Base-by-base conservation (phyloP, 495 filamentous ascomycete genomes). In the Geopyxis carbonaria region DNA sequence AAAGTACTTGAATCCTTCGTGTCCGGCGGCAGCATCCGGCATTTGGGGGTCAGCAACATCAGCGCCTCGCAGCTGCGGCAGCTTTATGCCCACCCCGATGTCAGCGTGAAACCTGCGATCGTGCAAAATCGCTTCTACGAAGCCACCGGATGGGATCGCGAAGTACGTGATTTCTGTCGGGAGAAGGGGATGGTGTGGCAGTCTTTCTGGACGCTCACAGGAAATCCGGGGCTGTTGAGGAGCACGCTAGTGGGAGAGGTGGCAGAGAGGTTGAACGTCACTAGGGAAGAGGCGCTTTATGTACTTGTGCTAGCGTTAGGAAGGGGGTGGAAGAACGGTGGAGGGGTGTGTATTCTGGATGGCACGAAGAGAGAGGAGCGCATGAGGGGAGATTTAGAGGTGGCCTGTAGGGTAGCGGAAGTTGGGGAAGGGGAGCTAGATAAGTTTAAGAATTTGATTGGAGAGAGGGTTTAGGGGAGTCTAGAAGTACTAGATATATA, bases 161-260 rank as follows among this genome's bases (percentile, higher is more conserved):
- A 62, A 2, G 45, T 85, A 5, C 67, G 80, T 7, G 51, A 52
- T 0, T 86, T 74, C 53, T 83, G 77, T 49, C 57, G 61, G 10
- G 64, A 69, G 23, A 57, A 67, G 5, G 61, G 60, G 18, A 72
- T 80, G 25, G 51, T 65, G 11, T 87, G 83, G 50, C 78, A 87
- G 54, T 66, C 70, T 15, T 87, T 84, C 59, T 84, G 80, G 80
- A 84, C 77, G 1, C 51, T 89, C 53, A 79, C 72, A 0, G 82
- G 69, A 0, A 87, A 89, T 45, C 69, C 64, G 7, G 56, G 65
- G 11, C 60, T 85, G 31, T 40, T 75, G 21, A 63, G 50, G 29
- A 67, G 62, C 22, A 46, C 46, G 5, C 56, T 66, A 15, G 75
- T 85, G 4, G 46, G 47, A 41, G 53, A 50, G 8, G 48, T 87